Evolutionary conservation across 2,329 filamentous ascomycete genomes (phyloP).

Genomic region (Plenodomus tracheiphilus): DNA sequence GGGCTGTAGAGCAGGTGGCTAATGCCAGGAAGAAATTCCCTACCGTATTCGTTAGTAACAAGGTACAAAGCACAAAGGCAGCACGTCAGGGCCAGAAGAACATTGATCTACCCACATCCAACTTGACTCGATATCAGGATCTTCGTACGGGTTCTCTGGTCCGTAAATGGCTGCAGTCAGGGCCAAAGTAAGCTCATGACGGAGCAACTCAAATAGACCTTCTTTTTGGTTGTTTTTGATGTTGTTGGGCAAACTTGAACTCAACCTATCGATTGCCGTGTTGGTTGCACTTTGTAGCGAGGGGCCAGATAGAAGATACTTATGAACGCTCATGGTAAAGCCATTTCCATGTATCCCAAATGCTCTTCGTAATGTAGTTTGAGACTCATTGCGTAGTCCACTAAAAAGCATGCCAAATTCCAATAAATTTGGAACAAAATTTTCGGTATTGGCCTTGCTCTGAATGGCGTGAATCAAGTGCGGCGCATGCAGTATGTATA

Average conservation of each 20-base stretch:
- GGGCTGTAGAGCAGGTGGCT: constrained; percentile 25
- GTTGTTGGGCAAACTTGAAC: constrained; percentile 20
- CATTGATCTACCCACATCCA: constrained; percentile 46
- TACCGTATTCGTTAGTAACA: constrained; percentile 14
- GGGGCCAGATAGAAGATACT: constrained; percentile 38
- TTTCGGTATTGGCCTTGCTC: constrained; percentile 42
- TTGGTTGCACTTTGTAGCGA: constrained; percentile 44
- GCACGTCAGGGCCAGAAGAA: too few species aligned
- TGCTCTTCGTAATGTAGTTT: constrained; percentile 13
- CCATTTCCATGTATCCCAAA: constrained; percentile 44
- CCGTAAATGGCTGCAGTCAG: constrained; percentile 49
- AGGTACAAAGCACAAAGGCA: too few species aligned
- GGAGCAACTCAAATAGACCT: constrained; percentile 26
- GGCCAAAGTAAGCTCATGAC: constrained; percentile 41
- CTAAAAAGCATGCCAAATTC: constrained; percentile 38
- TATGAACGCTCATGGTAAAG: constrained; percentile 42
- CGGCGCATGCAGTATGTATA: constrained; percentile 48
- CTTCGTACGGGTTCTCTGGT: constrained; percentile 47
- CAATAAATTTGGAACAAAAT: constrained; percentile 45
- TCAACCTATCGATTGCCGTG: constrained; percentile 38
- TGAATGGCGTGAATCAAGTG: constrained; percentile 46
- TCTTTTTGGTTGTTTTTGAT: constrained; percentile 4
- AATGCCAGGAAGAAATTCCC: constrained; percentile 32
- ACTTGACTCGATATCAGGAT: constrained; percentile 38
- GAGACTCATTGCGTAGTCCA: constrained; percentile 23